Evolutionary conservation across 2,329 filamentous ascomycete genomes (phyloP), one percentile per base, ranked within the genome.

Genomic region (Corynespora cassiicola): DNA sequence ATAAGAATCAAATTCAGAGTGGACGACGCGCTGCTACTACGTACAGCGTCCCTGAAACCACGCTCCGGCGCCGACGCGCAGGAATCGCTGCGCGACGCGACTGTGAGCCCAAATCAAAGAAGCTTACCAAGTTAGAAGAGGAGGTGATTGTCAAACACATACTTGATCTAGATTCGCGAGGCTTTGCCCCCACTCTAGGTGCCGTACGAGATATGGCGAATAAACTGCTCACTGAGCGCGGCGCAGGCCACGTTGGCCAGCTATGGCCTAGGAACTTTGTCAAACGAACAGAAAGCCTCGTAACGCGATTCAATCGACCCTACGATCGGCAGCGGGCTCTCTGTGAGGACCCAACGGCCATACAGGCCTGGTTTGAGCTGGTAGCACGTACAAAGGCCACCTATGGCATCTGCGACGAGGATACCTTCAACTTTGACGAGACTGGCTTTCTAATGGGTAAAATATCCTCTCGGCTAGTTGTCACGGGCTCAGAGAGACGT

Each of bases 201-300:
- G 25, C 17, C 10, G 16, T 37, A 19, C 25, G 35, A 30, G 25
- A 37, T 30, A 37, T 33, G 21, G 36, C 29, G 8, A 32, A 55
- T 45, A 25, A 30, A 27, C 36, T 39, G 21, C 36, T 32, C 17
- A 11, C 20, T 15, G 9, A 32, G 19, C 20, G 36, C 10, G 34
- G 21, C 15, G 47, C 35, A 30, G 31, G 30, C 36, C 39, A 36
- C 7, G 53, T 64, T 21, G 47, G 57, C 10, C 42, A 42, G 27
- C 35, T 39, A 42, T 65, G 42, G 56, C 50, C 52, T 18, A 28
- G 9, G 4, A 57, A 57, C 54, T 65, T 64, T 31, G 36, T 65
- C 14, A 53, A 54, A 38, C 54, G 51, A 27, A 39, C 50, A 31
- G 14, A 19, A 25, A 19, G 33, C 15, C 33, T 39, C 28, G 33